Percentiles rank a stretch among this genome's conserved stretches.
phyloP scores from a whole-genome alignment of 2,329 filamentous ascomycete species.

The Chaetomium strumarium region DNA sequence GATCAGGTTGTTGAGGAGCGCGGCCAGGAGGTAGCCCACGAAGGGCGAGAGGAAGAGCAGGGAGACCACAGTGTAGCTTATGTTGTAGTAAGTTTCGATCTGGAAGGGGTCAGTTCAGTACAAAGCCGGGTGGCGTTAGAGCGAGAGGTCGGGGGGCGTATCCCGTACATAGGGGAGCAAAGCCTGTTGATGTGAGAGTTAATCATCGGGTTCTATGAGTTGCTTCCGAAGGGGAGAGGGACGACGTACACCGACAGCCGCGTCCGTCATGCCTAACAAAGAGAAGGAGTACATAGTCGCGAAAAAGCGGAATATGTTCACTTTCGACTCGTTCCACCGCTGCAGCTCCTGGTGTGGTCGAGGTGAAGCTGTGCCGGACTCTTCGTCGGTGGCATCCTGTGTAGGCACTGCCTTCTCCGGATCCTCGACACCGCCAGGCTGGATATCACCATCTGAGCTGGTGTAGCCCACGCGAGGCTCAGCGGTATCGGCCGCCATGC shows the following conservation, averaged over 20 bases:
- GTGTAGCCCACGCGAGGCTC: not conserved
- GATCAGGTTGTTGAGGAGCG: slow-evolving; percentile 57
- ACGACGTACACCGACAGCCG: slow-evolving; percentile 53
- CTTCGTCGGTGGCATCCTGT: slow-evolving; percentile 18
- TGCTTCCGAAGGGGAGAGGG: not conserved
- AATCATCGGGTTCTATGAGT: not conserved
- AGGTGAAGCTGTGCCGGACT: slow-evolving; percentile 1
- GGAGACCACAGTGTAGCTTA: slow-evolving; percentile 58
- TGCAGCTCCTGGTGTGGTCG: slow-evolving; percentile 32
- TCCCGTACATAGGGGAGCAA: slow-evolving; percentile 42
- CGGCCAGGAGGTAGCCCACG: slow-evolving; percentile 57
- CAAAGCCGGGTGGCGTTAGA: not conserved
- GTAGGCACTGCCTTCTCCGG: slow-evolving; percentile 9
- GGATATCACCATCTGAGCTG: not conserved
- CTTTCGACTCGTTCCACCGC: slow-evolving; percentile 57
- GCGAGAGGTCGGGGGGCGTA: not conserved
- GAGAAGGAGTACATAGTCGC: slow-evolving; percentile 57
- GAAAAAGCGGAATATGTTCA: slow-evolving; percentile 53
- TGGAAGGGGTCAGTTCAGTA: slow-evolving; percentile 23
- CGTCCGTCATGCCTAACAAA: slow-evolving; percentile 65
- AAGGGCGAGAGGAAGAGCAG: slow-evolving; percentile 63
- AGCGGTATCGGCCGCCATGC: slow-evolving; percentile 3
- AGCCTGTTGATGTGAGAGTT: slow-evolving; percentile 32
- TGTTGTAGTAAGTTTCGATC: slow-evolving; percentile 56
- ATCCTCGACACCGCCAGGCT: not conserved